phyloP scores from a whole-genome alignment of 352 stramenopile genomes.

The Globisporangium paddicum region DNA sequence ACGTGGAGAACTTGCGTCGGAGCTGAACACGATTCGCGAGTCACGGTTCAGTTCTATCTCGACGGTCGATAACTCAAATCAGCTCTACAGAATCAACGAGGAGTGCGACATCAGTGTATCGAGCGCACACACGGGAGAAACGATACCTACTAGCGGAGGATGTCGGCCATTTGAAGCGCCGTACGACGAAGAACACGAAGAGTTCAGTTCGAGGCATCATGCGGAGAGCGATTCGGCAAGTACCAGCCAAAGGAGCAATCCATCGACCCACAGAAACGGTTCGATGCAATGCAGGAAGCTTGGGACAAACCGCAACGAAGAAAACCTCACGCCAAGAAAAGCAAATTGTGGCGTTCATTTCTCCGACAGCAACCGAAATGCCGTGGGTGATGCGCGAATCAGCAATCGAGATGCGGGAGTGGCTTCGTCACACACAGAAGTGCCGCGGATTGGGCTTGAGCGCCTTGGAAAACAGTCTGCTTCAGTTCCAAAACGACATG shows the following conservation, averaged over 20 bases:
- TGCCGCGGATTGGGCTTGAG: neutral
- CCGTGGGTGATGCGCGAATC: neutral
- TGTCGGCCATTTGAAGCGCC: neutral
- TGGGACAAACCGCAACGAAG: neutral
- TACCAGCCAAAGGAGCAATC: neutral
- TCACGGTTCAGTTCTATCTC: slow-evolving; percentile 10
- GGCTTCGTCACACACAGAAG: neutral
- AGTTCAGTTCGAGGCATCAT: neutral
- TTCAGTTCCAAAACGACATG: neutral
- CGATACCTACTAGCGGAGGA: slow-evolving; percentile 5
- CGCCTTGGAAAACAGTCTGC: neutral
- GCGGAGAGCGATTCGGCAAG: neutral
- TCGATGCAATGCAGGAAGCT: neutral
- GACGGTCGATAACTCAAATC: slow-evolving; percentile 2
- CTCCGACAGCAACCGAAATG: neutral
- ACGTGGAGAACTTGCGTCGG: neutral
- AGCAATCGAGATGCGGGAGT: neutral
- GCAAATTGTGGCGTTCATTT: neutral
- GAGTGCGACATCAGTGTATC: slow-evolving; percentile 13
- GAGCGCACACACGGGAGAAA: slow-evolving; percentile 14
- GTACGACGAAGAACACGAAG: neutral
- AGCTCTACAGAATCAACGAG: slow-evolving; percentile 13
- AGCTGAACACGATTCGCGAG: slow-evolving; percentile 9
- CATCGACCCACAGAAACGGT: neutral
- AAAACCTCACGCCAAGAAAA: neutral